Conservation (phyloP, 257 asterid genomes). For the Capsicum rhomboideum region DNA sequence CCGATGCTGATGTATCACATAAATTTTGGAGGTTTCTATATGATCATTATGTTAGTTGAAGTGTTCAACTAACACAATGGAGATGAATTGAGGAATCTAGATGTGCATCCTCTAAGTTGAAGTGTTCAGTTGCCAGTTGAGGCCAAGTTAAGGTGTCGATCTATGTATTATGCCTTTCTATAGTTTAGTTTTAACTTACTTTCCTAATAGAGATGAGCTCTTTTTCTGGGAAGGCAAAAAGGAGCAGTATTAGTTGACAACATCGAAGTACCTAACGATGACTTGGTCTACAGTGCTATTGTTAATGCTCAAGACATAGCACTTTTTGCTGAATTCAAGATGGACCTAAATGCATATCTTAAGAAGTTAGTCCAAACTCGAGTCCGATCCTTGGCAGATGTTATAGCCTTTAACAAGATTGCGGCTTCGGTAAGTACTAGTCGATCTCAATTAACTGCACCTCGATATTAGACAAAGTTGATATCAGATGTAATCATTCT, state of each 20-base stretch:
- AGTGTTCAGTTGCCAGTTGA: no score
- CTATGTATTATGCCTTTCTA: no score
- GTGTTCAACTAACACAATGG: no score
- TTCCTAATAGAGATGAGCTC: background rate
- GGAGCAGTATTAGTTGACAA: slow-evolving; percentile 35
- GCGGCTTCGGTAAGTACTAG: background rate
- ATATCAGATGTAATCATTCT: background rate
- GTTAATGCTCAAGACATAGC: background rate
- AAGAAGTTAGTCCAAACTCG: slow-evolving; percentile 19
- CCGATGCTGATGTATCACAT: no score
- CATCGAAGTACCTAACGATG: no score
- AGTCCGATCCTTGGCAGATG: slow-evolving; percentile 32
- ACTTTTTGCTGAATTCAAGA: slow-evolving; percentile 34
- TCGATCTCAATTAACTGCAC: background rate
- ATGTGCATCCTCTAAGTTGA: no score
- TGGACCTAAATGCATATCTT: slow-evolving; percentile 27
- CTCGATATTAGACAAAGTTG: background rate
- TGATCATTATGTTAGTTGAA: no score
- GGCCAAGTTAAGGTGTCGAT: no score
- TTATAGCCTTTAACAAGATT: slow-evolving; percentile 30
- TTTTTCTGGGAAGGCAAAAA: slow-evolving; percentile 8
- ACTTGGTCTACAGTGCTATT: no score
- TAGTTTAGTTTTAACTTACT: no score
- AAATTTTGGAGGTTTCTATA: no score
- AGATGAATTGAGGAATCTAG: no score